phyloP scores from a whole-genome alignment of 805 yeast genomes.

The Grigorovia transvaalensis region DNA sequence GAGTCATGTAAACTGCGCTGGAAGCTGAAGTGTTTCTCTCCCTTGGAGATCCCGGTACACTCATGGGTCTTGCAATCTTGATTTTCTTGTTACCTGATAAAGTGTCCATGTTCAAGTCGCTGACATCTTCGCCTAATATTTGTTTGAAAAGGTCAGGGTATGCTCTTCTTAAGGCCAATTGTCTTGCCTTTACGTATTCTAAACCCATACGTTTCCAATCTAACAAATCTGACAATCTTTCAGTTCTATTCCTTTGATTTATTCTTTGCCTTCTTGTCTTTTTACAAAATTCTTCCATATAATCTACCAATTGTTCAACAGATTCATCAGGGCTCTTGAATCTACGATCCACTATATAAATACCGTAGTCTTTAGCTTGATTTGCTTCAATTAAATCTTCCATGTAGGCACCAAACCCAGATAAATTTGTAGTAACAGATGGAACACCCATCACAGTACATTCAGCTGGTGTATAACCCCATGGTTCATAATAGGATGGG shows the following conservation, averaged over 20 bases:
- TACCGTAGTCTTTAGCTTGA: slow-evolving; percentile 83
- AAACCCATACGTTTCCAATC: slow-evolving; percentile 99
- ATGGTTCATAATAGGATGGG: slow-evolving; percentile 97
- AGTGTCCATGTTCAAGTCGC: slow-evolving; percentile 22
- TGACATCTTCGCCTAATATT: slow-evolving; percentile 23
- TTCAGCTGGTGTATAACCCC: slow-evolving; percentile 99
- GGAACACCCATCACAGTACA: slow-evolving; percentile 99
- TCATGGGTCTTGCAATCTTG: slow-evolving; percentile 81
- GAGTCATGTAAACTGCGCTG: slow-evolving; percentile 70
- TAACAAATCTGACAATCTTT: slow-evolving; percentile 78
- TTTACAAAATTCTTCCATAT: slow-evolving; percentile 79
- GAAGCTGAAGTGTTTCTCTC: slow-evolving; percentile 23
- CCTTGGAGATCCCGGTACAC: slow-evolving; percentile 96
- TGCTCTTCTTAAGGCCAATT: slow-evolving; percentile 82
- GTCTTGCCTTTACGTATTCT: slow-evolving; percentile 91
- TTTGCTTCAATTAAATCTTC: slow-evolving; percentile 86
- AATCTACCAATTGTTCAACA: slow-evolving; percentile 77
- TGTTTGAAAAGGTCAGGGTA: slow-evolving; percentile 72
- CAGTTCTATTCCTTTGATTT: slow-evolving; percentile 95
- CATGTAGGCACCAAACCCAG: slow-evolving; percentile 98
- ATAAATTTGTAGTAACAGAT: slow-evolving; percentile 86
- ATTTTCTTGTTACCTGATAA: slow-evolving; percentile 34
- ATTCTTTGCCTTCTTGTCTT: slow-evolving; percentile 95
- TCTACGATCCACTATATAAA: slow-evolving; percentile 91
- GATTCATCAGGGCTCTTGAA: slow-evolving; percentile 87